Conservation (phyloP, 345 rosid species). For the Euphorbia pulcherrima region DNA sequence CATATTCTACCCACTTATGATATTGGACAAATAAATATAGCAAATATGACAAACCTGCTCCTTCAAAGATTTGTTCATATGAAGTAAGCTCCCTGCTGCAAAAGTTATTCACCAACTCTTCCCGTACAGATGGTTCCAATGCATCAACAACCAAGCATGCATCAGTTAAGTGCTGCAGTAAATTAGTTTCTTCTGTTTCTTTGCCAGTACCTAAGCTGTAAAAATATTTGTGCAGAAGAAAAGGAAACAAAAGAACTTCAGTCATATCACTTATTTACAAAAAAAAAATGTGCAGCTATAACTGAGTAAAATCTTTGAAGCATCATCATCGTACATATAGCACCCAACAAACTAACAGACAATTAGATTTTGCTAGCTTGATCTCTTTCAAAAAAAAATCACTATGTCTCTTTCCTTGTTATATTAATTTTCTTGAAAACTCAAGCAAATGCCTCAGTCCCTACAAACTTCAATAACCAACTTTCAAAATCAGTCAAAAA, state of each 20-base stretch:
- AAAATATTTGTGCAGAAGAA: conserved; percentile 19
- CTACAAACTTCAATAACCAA: not conserved
- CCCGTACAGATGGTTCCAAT: conserved; percentile 96
- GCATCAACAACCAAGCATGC: conserved; percentile 98
- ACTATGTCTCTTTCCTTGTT: not conserved
- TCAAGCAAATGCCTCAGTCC: not conserved
- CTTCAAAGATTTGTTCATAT: conserved; percentile 96
- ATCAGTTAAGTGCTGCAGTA: conserved; percentile 87
- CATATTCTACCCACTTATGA: conserved; percentile 5
- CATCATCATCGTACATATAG: not conserved
- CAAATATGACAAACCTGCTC: conserved; percentile 68
- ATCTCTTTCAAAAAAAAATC: not conserved
- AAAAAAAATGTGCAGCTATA: not conserved
- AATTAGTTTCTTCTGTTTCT: conserved; percentile 81
- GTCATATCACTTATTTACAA: not conserved
- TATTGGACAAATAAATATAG: not conserved
- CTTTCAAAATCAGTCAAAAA: not conserved
- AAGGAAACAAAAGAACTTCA: not conserved
- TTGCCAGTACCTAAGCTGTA: conserved; percentile 98
- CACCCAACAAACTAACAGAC: not conserved
- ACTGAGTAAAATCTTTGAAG: not conserved
- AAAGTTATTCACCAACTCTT: conserved; percentile 94
- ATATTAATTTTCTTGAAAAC: conserved; percentile 5
- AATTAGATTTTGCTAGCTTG: not conserved
- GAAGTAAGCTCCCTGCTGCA: conserved; percentile 98